Evolutionary conservation across 2,329 filamentous ascomycete genomes (phyloP), one percentile per base, ranked within the genome.

Genomic region (Botrytis sinoallii): DNA sequence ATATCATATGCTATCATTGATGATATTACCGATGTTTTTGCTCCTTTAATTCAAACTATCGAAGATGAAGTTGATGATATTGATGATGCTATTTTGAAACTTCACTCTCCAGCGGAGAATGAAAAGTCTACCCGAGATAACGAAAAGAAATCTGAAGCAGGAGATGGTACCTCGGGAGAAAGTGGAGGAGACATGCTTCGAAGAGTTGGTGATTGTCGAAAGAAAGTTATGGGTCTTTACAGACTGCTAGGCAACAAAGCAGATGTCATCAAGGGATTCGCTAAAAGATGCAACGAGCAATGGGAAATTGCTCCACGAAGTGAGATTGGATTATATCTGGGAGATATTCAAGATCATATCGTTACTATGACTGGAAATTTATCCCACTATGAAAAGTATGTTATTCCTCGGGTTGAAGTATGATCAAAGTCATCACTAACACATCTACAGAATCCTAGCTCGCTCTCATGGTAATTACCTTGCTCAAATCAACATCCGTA

Each of bases 311-410:
- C 96, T 9, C 96, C 96, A 18, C 89, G 95, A 75, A 96, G 93
- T 48, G 96, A 99, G 82, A 98, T 99, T 81, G 96, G 96, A n/a
- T 84, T 99, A 71, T 99, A 98, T 83, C 85, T 99, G 74, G 96
- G 96, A 75, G 96, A 99, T 84, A 99, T 99, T 76, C 96, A 99
- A 83, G 96, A 99, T 85, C 96, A 99, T 82, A 98, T 99, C 78
- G 91, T 99, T 78, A 99, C 96, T 76, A 99, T 99, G 96, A 98
- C 95, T 55, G 93, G 92, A 70, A 99, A 98, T 81, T 84, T 99
- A 80, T 92, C 91, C 77, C 96, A 99, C 82, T 98, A 98, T 80
- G 96, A 99, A 84, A 97, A 95, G 93, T 96, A 86, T 80, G 91
- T 86, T 18, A 29, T 22, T 9, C 16, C 5, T 35, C n/a, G 10